A percentile compares a stretch with the other conserved stretches of the same genome.
phyloP scores from a whole-genome alignment of 345 rosid genomes.

The Gossypium stocksii region DNA sequence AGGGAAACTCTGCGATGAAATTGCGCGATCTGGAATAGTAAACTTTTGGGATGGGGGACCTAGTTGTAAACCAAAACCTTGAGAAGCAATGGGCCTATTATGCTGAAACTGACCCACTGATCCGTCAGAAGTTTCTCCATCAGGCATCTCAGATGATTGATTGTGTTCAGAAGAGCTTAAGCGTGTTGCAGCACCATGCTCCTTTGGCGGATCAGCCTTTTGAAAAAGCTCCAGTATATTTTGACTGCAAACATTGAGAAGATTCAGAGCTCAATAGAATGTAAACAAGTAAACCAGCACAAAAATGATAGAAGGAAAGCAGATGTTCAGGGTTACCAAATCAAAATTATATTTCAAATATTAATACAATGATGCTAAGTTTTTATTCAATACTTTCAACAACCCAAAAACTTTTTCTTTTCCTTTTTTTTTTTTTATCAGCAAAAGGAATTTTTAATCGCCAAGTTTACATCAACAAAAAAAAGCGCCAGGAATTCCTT shows the following conservation, averaged over 20 bases:
- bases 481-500: not conserved
- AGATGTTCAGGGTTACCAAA: not conserved
- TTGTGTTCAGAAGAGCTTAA: slow-evolving; percentile 39
- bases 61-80: slow-evolving; percentile 74
- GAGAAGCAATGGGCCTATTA: slow-evolving; percentile 54
- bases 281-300: not conserved
- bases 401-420: not conserved
- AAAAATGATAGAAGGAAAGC: not conserved
- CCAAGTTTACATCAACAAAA: not conserved
- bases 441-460: not conserved
- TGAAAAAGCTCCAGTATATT: slow-evolving; percentile 89
- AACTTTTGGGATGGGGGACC: slow-evolving; percentile 73
- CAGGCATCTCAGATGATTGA: slow-evolving; percentile 39
- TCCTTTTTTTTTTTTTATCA: not conserved
- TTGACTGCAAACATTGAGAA: slow-evolving; percentile 45
- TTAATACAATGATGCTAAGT: not conserved
- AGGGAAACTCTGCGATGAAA: slow-evolving; percentile 38
- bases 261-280: not conserved
- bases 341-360: not conserved
- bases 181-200: slow-evolving; percentile 36
- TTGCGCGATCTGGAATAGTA: slow-evolving; percentile 29
- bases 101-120: slow-evolving; percentile 52
- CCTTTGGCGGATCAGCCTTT: slow-evolving; percentile 70
- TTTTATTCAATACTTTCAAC: not conserved
- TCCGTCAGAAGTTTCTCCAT: slow-evolving; percentile 49